Evolutionary conservation across 352 stramenopile genomes (phyloP).

Genomic region (Phytophthora megakarya): DNA sequence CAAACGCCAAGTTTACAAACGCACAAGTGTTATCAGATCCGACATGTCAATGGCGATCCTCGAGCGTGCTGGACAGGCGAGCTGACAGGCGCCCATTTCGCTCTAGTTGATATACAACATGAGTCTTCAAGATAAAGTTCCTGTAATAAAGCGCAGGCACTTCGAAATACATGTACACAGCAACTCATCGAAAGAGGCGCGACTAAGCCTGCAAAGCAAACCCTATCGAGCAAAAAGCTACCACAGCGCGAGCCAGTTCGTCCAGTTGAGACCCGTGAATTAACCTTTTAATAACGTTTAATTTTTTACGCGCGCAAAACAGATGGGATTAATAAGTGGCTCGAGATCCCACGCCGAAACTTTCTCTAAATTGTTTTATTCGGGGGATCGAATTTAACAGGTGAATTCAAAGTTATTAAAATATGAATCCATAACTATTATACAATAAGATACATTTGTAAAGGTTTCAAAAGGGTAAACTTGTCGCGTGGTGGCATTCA

Average conservation of each 20-base stretch:
- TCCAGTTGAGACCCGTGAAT: background rate
- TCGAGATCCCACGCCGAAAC: background rate
- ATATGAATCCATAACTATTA: too few relatives aligned
- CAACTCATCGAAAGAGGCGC: background rate
- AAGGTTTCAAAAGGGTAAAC: background rate
- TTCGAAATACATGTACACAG: background rate
- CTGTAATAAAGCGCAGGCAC: conserved; percentile 10
- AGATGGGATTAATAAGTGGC: conserved; percentile 13
- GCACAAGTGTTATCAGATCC: background rate
- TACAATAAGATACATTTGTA: too few relatives aligned
- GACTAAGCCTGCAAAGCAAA: background rate
- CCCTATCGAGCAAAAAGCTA: background rate
- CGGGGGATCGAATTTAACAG: background rate
- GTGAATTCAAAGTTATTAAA: background rate
- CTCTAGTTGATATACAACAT: conserved; percentile 13
- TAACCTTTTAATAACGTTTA: conserved; percentile 1
- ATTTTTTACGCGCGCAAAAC: conserved; percentile 9
- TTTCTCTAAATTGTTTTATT: background rate
- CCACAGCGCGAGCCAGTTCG: conserved; percentile 3
- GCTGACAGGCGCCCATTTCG: conserved; percentile 18
- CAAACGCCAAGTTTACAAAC: background rate
- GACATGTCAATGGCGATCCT: background rate
- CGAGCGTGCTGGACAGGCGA: conserved; percentile 14
- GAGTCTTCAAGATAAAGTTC: too few relatives aligned
- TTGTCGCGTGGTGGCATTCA: background rate